Percentiles rank a stretch among this genome's conserved stretches.
Conservation (phyloP, 768 basidiomycete genomes). For the Artomyces pyxidatus region DNA sequence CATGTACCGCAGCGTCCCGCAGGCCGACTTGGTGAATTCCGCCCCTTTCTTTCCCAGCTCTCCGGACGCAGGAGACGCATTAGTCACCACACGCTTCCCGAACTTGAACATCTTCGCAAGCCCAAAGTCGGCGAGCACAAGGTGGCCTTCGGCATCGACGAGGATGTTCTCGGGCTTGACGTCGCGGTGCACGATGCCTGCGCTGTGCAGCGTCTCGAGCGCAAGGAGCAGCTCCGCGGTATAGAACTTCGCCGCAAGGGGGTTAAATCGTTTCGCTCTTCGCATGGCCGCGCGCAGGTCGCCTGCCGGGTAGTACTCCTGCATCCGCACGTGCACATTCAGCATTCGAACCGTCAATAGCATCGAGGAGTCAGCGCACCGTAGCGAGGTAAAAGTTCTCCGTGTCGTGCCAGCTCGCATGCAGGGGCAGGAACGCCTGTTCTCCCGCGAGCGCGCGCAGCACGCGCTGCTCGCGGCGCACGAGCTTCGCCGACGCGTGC, state of each 20-base stretch:
- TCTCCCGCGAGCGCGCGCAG: neutral
- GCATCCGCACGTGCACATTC: neutral
- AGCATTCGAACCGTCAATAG: neutral
- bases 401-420: conserved; percentile 6
- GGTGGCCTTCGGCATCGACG: conserved; percentile 36
- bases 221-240: conserved; percentile 2
- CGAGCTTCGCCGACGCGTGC: neutral
- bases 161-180: conserved; percentile 42
- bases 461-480: neutral
- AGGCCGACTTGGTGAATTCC: neutral
- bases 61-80: no score
- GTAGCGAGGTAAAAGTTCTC: conserved; percentile 1
- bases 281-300: neutral
- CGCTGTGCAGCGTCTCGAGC: neutral
- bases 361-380: neutral
- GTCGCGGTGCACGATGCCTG: conserved; percentile 20
- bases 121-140: conserved; percentile 45
- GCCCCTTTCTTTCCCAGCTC: neutral
- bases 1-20: conserved; percentile 5
- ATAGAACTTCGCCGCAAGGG: neutral
- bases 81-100: neutral
- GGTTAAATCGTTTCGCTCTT: neutral
- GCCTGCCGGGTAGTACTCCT: neutral
- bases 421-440: neutral
- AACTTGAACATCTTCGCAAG: conserved; percentile 24